Percentiles rank a stretch among this genome's conserved stretches.
These are phyloP conservation scores for Pichia rugopelliculosa DNA, from an alignment of 805 yeast genomes.

Conservation along the genomic window DNA sequence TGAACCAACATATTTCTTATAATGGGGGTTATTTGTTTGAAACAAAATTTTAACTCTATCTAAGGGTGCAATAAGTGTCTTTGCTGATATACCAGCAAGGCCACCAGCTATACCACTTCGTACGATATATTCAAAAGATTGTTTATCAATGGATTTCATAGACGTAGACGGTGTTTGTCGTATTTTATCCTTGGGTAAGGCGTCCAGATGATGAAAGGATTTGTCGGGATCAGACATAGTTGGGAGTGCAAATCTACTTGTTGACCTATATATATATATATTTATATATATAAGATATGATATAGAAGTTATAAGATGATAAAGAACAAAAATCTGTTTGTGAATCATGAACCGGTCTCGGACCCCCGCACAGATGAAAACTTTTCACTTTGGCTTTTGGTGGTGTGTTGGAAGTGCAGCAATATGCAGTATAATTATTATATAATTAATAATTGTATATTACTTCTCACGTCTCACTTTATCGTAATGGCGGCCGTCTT, in stretches of 20 bases:
- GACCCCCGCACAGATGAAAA: neutral
- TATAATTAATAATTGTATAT: too few species aligned
- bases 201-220: neutral
- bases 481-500: neutral
- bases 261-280: too few species aligned
- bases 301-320: neutral
- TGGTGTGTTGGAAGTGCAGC: too few species aligned
- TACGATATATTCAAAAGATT: slow-evolving; percentile 67
- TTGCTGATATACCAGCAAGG: slow-evolving; percentile 91
- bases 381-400: neutral
- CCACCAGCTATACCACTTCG: slow-evolving; percentile 94
- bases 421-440: too few species aligned
- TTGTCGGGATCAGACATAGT: neutral
- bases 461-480: neutral
- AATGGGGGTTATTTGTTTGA: slow-evolving; percentile 92
- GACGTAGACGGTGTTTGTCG: neutral
- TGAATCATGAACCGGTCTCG: neutral
- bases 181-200: neutral
- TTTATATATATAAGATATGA: neutral
- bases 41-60: slow-evolving; percentile 92
- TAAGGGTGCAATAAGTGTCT: slow-evolving; percentile 88
- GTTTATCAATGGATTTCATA: slow-evolving; percentile 47
- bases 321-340: neutral
- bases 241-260: too few species aligned
- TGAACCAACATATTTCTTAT: slow-evolving; percentile 71